Base-by-base conservation (phyloP, 1,139 yeast species). In the Debaryomyces coudertii region DNA sequence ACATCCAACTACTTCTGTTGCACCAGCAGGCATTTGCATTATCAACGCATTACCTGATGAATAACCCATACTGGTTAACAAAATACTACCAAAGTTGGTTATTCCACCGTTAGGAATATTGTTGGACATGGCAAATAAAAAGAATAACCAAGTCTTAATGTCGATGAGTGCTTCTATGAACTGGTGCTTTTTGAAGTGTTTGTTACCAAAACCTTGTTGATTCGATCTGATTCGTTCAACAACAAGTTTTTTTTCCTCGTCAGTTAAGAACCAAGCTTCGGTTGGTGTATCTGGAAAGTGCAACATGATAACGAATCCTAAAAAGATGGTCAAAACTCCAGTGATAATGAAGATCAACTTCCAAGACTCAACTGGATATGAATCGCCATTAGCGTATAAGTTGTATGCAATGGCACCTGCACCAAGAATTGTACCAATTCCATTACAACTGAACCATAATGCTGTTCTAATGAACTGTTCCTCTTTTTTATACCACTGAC, bases 191-290 rank as follows among this genome's bases (percentile, higher is more conserved):
- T 83, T 82, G 63, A 81, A 72, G 40, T 68, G 67, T 48, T 69
- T 73, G 52, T 78, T 77, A 42, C 84, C 84, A 48, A 80, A 78
- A 7, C 85, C 84, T 53, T 82, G 76, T 40, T 64, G 61, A 44
- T 63, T 66, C 2, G 46, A 46, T 52, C 64, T 59, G 42, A 62
- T 54, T 52, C 73, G 55, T 47, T 63, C 58, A 20, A 66, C 63
- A 16, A 64, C 60, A 45, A 59, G 41, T 35, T 50, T 39, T 50
- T 65, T 63, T 46, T 70, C 66, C 41, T 73, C 68, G 27, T 71
- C 69, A 23, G 66, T 62, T 47, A 80, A 63, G 51, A 59, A 56
- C 66, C 66, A 54, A 20, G 67, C 62, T 42, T 55, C 38, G 31
- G 54, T 46, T 2, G 69, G 70, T 29, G 52, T 51, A 46, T 62